These are phyloP conservation scores for Wickerhamiella musiphila DNA, from an alignment of 805 yeast genomes.

Conservation along the genomic window DNA sequence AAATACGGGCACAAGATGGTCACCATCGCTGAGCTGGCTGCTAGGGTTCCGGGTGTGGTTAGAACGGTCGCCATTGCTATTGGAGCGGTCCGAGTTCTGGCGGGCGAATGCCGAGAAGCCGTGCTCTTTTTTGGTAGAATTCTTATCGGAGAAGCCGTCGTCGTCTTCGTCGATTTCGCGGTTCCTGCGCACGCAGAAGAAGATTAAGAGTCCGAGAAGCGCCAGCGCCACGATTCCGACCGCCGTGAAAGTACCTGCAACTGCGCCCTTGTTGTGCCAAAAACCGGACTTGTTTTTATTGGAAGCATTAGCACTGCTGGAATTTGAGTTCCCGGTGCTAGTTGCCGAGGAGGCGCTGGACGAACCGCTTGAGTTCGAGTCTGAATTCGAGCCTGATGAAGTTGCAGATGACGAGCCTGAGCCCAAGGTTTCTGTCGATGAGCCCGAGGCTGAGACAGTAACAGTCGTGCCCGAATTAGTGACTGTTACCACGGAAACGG, in stretches of 20 bases:
- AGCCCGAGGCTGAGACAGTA: conserved; percentile 1
- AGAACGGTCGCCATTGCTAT: conserved; percentile 3
- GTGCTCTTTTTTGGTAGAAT: conserved; percentile 9
- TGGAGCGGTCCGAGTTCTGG: neutral
- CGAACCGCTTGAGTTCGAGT: conserved; percentile 1
- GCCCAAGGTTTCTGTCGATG: conserved; percentile 2
- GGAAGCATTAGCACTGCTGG: conserved; percentile 1
- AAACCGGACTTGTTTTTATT: conserved; percentile 21
- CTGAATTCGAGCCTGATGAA: conserved; percentile 2
- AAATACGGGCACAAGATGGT: conserved; percentile 24
- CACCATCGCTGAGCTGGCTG: conserved; percentile 16
- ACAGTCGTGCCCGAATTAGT: conserved; percentile 2
- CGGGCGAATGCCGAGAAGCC: conserved; percentile 9
- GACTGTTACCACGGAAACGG: neutral
- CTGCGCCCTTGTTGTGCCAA: conserved; percentile 55
- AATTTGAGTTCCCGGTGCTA: neutral
- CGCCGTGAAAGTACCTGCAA: conserved; percentile 70
- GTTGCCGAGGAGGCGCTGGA: conserved; percentile 5
- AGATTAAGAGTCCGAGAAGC: conserved; percentile 28
- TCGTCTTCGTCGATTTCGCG: too few species aligned
- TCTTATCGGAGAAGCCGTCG: too few species aligned
- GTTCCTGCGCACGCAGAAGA: conserved; percentile 25
- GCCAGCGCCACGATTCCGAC: conserved; percentile 48
- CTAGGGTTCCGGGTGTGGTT: conserved; percentile 4
- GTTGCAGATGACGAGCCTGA: conserved; percentile 2